Conservation (phyloP, 352 stramenopile species). For the Globisporangium spiculum region DNA sequence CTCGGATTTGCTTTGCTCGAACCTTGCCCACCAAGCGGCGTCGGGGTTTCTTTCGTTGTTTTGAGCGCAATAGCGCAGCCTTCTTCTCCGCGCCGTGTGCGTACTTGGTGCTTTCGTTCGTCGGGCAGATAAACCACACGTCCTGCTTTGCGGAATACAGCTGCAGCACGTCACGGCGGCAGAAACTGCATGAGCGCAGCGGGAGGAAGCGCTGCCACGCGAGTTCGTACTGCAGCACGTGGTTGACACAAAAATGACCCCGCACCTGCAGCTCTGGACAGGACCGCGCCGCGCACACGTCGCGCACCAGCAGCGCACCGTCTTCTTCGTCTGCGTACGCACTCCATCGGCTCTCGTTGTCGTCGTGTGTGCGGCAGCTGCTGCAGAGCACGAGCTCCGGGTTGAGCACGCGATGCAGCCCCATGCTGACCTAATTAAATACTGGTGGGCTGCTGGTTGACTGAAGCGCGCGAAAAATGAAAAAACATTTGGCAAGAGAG, state of each 20-base stretch:
- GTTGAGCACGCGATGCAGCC: conserved; percentile 40
- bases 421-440: conserved; percentile 20
- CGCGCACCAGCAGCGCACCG: conserved; percentile 44
- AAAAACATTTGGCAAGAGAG: too few species aligned
- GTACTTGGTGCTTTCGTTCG: conserved; percentile 18
- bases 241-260: conserved; percentile 45
- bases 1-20: conserved; percentile 30
- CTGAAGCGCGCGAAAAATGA: too few species aligned
- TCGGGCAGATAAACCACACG: conserved; percentile 58
- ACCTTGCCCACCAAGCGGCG: conserved; percentile 6
- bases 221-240: conserved; percentile 49
- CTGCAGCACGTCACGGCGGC: conserved; percentile 39
- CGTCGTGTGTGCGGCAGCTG: conserved; percentile 34
- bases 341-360: conserved; percentile 29
- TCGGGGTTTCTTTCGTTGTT: background rate
- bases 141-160: conserved; percentile 42
- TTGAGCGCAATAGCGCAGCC: background rate
- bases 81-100: conserved; percentile 33
- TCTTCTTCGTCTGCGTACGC: conserved; percentile 28
- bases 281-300: conserved; percentile 49
- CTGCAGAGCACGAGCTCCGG: conserved; percentile 64
- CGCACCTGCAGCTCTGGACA: conserved; percentile 56
- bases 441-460: background rate
- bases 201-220: conserved; percentile 41
- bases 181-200: conserved; percentile 53